phyloP scores from a whole-genome alignment of 768 basidiomycete species.

The Podaxis sp. region DNA sequence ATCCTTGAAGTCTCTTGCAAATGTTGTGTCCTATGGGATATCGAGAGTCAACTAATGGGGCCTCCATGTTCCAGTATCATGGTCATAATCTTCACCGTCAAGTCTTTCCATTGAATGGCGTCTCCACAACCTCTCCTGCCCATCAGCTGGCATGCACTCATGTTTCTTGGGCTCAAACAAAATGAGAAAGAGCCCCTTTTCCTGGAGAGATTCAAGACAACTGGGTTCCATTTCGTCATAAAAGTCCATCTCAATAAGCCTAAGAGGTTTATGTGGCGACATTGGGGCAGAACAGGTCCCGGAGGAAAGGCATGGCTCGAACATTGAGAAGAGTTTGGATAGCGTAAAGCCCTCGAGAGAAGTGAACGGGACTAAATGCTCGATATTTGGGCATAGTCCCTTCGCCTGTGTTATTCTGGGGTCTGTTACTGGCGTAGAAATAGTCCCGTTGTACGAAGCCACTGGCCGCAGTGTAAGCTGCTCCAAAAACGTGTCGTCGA shows the following conservation, averaged over 20 bases:
- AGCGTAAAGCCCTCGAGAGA: background rate
- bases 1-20: too few species aligned
- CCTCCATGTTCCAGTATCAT: too few species aligned
- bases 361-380: background rate
- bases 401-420: background rate
- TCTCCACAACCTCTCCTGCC: background rate
- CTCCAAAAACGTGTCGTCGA: background rate
- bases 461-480: background rate
- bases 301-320: background rate
- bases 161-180: background rate
- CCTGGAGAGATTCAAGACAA: background rate
- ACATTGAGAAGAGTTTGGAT: background rate
- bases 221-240: background rate
- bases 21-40: too few species aligned
- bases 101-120: too few species aligned
- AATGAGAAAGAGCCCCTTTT: background rate
- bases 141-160: background rate
- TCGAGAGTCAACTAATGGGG: too few species aligned
- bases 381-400: background rate
- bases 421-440: background rate
- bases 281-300: background rate
- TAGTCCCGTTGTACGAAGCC: too few species aligned
- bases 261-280: background rate
- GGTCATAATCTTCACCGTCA: too few species aligned
- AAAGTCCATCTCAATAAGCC: background rate